Base-by-base conservation (phyloP, 2,329 filamentous ascomycete genomes). In the Gnomoniopsis smithogilvyi region DNA sequence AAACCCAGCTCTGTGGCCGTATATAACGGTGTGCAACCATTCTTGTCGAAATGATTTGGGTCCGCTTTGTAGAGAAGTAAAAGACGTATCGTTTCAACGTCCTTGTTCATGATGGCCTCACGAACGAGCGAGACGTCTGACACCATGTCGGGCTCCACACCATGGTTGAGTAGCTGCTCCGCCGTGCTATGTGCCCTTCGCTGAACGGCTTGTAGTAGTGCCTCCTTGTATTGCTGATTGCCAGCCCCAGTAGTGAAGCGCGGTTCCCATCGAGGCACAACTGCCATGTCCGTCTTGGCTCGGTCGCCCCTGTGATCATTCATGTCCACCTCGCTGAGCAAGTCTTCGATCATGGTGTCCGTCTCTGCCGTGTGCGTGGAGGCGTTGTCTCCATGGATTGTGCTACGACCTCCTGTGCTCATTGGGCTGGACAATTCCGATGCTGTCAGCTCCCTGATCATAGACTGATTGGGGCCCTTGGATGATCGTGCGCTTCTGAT, bases 41-140 rank as follows among this genome's bases (percentile, higher is more conserved):
- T 72, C 26, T 70, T 72, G 63, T 84, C 81, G 0, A 73, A 60
- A 2, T 72, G 70, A 64, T 87, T 85, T n/a, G 82, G 76, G 55
- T 85, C 78, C 1, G 81, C 82, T 0, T 83, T 81, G 62, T 84
- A 86, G 22, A 82, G 72, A 3, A 87, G 76, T 2, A 87, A 72
- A 0, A 86, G 70, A 0, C 83, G 80, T 22, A 86, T 71, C 43
- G 73, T 78, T 68, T 86, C 83, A 0, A 74, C 64, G 57, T 87
- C 83, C 19, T 76, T 76, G 46, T 75, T 73, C 33, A 77, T 62
- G 14, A 85, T 72, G 1, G 84, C 81, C 59, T 85, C 80, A 60
- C 78, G 79, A 7, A 87, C 74, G 2, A 80, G 74, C 56, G 80
- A 73, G 15, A 76, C 67, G 0, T 83, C 78, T 0, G 73, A 63